Conservation (phyloP, 2,329 filamentous ascomycete genomes). For the Blastomyces gilchristii region DNA sequence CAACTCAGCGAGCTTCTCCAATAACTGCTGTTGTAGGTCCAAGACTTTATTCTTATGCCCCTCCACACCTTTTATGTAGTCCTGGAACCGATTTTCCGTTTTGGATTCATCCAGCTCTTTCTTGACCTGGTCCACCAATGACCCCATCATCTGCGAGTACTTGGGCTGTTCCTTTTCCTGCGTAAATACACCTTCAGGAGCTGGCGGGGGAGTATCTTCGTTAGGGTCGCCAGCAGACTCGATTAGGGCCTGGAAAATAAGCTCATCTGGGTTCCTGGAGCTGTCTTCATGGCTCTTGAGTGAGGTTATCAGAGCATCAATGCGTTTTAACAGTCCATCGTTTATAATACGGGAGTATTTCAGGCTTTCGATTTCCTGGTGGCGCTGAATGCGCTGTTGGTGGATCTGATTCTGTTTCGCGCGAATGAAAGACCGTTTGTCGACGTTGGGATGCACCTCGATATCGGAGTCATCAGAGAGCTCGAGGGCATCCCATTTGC, state of each 20-base stretch:
- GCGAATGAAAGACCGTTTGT: constrained; percentile 95
- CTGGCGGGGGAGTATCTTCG: constrained; percentile 61
- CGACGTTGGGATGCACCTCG: constrained; percentile 97
- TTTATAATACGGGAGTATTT: constrained; percentile 89
- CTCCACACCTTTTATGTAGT: constrained; percentile 68
- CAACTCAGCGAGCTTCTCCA: constrained; percentile 63
- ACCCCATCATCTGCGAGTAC: constrained; percentile 97
- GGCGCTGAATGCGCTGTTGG: constrained; percentile 73
- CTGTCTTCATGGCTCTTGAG: constrained; percentile 65
- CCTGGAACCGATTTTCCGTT: constrained; percentile 58
- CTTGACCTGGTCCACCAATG: constrained; percentile 88
- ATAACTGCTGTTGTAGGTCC: constrained; percentile 64
- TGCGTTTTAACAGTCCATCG: constrained; percentile 75
- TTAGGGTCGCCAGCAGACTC: constrained; percentile 62
- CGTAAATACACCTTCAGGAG: constrained; percentile 69
- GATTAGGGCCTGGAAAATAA: constrained; percentile 83
- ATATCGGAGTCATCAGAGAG: constrained; percentile 96
- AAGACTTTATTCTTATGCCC: constrained; percentile 68
- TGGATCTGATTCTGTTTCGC: constrained; percentile 98
- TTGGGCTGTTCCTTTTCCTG: constrained; percentile 65
- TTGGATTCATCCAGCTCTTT: constrained; percentile 65
- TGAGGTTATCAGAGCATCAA: constrained; percentile 64
- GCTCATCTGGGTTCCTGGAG: constrained; percentile 58
- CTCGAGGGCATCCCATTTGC: constrained; percentile 70
- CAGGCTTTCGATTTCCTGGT: constrained; percentile 77